phyloP scores from a whole-genome alignment of 2,329 filamentous ascomycete genomes.

The Diaporthe vexans region DNA sequence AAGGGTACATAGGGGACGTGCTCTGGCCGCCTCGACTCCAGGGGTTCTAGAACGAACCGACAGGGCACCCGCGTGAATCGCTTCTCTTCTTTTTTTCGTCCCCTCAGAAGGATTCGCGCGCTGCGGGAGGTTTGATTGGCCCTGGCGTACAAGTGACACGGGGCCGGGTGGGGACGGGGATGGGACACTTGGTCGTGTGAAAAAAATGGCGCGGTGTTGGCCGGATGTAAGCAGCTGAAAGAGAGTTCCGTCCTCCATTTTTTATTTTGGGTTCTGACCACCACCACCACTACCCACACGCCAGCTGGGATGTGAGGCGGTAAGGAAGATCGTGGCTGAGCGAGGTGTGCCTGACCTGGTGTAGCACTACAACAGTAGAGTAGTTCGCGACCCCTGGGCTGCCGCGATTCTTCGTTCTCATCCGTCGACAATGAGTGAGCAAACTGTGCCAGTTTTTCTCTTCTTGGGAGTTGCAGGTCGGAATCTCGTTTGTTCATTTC shows the following conservation, averaged over 20 bases:
- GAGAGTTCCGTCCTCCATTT: not conserved
- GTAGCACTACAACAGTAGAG: not conserved
- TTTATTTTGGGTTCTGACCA: conserved; percentile 28
- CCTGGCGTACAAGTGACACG: conserved; percentile 15
- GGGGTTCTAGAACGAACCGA: conserved; percentile 8
- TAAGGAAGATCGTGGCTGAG: conserved; percentile 24
- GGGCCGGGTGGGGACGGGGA: not conserved
- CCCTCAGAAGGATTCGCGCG: not conserved
- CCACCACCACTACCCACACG: not conserved
- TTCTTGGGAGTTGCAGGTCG: not conserved
- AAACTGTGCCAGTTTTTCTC: not conserved
- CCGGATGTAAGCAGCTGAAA: conserved; percentile 16
- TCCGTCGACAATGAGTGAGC: not conserved
- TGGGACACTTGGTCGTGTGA: no score
- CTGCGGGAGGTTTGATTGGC: not conserved
- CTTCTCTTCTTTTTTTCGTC: not conserved
- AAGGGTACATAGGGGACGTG: not conserved
- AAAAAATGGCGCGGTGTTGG: conserved; percentile 25
- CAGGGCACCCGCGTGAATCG: conserved; percentile 1
- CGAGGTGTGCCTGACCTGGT: not conserved
- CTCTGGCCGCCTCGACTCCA: not conserved
- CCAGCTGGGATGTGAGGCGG: not conserved
- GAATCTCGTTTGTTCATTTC: conserved; percentile 31
- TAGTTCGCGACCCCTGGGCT: not conserved
- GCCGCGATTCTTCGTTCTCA: not conserved